Evolutionary conservation across 1,139 yeast species (phyloP).

Genomic region (Starmera stellimalicola): DNA sequence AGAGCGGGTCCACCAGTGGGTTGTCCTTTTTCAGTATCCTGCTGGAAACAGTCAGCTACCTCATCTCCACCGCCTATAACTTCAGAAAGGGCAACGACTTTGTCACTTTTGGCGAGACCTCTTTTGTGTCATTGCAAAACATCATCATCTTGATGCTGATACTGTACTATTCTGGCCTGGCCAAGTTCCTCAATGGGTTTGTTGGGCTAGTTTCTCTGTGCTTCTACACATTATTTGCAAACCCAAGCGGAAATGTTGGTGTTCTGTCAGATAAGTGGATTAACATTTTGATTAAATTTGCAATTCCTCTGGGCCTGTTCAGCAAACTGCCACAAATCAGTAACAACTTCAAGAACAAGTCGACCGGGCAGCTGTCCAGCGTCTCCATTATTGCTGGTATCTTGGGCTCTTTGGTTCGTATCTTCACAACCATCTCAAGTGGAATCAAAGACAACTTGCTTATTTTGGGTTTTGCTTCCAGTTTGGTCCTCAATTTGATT

Average conservation of each 20-base stretch:
- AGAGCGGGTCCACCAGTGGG: conserved; percentile 25
- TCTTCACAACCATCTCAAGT: conserved; percentile 42
- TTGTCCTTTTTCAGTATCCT: conserved; percentile 25
- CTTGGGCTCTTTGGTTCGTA: conserved; percentile 45
- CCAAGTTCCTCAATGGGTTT: conserved; percentile 13
- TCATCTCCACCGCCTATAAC: conserved; percentile 31
- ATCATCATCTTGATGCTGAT: conserved; percentile 26
- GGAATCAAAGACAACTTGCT: conserved; percentile 27
- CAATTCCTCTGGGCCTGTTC: conserved; percentile 43
- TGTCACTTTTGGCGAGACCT: conserved; percentile 33
- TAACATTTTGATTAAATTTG: conserved; percentile 34
- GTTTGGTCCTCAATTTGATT: conserved; percentile 24
- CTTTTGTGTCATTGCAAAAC: conserved; percentile 31
- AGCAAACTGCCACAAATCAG: conserved; percentile 51
- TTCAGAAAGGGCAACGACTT: conserved; percentile 31
- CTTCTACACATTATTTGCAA: conserved; percentile 13
- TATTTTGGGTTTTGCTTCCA: conserved; percentile 23
- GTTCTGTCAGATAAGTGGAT: conserved; percentile 18
- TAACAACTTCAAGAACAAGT: conserved; percentile 35
- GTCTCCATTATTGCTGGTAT: conserved; percentile 47
- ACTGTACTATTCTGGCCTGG: conserved; percentile 18
- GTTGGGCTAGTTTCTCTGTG: conserved; percentile 15
- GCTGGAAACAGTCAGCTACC: conserved; percentile 29
- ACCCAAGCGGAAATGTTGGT: conserved; percentile 13
- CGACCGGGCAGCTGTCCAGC: conserved; percentile 46